A percentile compares a stretch with the other conserved stretches of the same genome.
phyloP scores from a whole-genome alignment of 345 rosid species.

The Murraya koenigii region DNA sequence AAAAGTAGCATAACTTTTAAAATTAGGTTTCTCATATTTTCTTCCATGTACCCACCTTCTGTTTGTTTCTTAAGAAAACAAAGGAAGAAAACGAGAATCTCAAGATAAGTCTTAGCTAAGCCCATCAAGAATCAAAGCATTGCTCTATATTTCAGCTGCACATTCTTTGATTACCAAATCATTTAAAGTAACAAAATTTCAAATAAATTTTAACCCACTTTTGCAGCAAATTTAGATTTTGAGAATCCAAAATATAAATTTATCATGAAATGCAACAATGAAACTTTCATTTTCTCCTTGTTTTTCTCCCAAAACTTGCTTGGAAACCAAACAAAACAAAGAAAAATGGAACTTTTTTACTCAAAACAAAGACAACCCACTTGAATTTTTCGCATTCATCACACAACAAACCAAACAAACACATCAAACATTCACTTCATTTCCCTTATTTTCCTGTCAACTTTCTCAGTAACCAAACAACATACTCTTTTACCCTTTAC shows the following conservation, averaged over 20 bases:
- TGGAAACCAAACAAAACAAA: constrained; percentile 12
- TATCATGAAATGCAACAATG: neutral
- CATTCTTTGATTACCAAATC: too few relatives aligned
- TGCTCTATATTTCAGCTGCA: neutral
- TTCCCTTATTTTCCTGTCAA: neutral
- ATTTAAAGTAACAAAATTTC: neutral
- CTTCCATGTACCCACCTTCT: constrained; percentile 9
- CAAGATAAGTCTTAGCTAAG: neutral
- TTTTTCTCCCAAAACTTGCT: constrained; percentile 7
- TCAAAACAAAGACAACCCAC: neutral
- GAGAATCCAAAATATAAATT: neutral
- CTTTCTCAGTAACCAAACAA: constrained; percentile 13
- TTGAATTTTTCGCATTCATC: neutral
- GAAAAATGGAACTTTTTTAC: neutral
- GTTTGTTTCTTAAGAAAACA: constrained; percentile 18
- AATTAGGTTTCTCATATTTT: neutral
- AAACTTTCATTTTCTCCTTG: neutral
- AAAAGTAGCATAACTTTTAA: constrained; percentile 2
- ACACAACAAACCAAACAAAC: neutral
- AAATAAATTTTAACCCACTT: neutral
- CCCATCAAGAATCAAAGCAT: neutral
- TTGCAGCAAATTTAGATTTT: neutral
- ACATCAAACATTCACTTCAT: neutral
- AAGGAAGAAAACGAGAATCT: neutral
- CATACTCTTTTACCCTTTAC: neutral